phyloP scores from a whole-genome alignment of 495 filamentous ascomycete species.

The Peziza echinospora region DNA sequence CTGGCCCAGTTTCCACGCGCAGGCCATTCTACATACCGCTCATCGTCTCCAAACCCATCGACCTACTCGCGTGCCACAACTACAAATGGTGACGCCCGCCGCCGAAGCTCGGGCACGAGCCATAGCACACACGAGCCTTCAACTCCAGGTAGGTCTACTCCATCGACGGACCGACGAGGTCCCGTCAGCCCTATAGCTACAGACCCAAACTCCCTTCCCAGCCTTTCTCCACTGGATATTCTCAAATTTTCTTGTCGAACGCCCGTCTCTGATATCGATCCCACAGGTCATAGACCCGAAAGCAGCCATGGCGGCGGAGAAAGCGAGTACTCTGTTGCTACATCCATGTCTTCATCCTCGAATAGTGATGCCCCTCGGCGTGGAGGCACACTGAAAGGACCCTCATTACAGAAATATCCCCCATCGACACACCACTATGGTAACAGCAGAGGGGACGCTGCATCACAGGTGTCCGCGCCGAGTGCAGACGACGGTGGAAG shows the following conservation, averaged over 20 bases:
- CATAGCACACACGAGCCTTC: conserved; percentile 21
- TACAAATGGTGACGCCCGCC: neutral
- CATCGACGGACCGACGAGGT: too few species aligned
- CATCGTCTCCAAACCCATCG: conserved; percentile 59
- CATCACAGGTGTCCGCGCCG: conserved; percentile 18
- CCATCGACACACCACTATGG: conserved; percentile 4
- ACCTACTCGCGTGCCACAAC: conserved; percentile 1
- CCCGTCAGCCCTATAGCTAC: conserved; percentile 30
- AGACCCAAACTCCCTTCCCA: conserved; percentile 39
- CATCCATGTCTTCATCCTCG: conserved; percentile 69
- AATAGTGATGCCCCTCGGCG: conserved; percentile 7
- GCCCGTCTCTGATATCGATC: conserved; percentile 66
- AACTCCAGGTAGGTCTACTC: conserved; percentile 5
- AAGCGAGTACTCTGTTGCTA: conserved; percentile 78
- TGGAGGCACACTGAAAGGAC: conserved; percentile 8
- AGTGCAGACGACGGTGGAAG: conserved; percentile 43
- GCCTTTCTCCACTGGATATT: conserved; percentile 84
- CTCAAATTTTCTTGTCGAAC: conserved; percentile 98
- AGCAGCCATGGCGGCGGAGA: conserved; percentile 66
- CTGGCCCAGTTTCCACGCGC: conserved; percentile 88
- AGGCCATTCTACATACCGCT: conserved; percentile 86
- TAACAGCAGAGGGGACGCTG: too few species aligned
- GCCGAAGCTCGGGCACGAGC: neutral
- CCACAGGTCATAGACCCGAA: conserved; percentile 53
- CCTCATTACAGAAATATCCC: conserved; percentile 9